Percentiles rank a stretch among this genome's conserved stretches.
Evolutionary conservation across 768 basidiomycete genomes (phyloP).

Genomic region (Mycena latifolia): DNA sequence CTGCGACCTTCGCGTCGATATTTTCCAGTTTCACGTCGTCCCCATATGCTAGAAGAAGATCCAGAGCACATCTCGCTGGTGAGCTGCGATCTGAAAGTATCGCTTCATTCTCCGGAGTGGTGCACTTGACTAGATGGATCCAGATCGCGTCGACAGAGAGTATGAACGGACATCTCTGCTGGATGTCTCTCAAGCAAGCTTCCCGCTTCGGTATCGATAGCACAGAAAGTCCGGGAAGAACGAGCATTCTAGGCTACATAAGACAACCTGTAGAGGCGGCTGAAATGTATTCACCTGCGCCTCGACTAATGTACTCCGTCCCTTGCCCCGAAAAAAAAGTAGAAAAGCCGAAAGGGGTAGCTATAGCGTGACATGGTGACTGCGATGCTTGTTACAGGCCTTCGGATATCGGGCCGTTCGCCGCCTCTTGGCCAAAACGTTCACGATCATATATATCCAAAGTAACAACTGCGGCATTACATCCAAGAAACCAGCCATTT

Average conservation of each 20-base stretch:
- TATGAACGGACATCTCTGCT: conserved; percentile 63
- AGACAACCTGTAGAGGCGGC: neutral
- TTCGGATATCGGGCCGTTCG: too few relatives aligned
- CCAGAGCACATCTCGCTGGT: conserved; percentile 63
- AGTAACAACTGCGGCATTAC: too few relatives aligned
- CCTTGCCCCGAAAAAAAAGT: neutral
- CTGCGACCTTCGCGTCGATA: conserved; percentile 55
- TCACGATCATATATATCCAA: too few relatives aligned
- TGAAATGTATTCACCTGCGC: conserved; percentile 3
- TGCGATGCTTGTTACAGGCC: too few relatives aligned
- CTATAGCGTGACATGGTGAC: too few relatives aligned
- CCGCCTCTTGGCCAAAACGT: too few relatives aligned
- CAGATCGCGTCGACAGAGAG: conserved; percentile 84
- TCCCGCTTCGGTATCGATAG: conserved; percentile 80
- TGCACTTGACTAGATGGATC: conserved; percentile 86
- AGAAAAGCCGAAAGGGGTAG: neutral
- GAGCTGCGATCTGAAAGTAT: conserved; percentile 63
- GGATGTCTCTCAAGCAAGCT: conserved; percentile 72
- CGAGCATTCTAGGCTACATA: conserved; percentile 67
- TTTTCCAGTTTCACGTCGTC: conserved; percentile 70
- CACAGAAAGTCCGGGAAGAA: conserved; percentile 82
- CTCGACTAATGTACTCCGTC: too few relatives aligned
- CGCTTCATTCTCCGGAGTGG: conserved; percentile 55
- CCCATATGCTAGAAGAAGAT: conserved; percentile 86
- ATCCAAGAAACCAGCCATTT: too few relatives aligned